A percentile compares a stretch with the other conserved stretches of the same genome.
These are phyloP conservation scores for Medicago truncatula DNA, from an alignment of 306 rosid species.

Conservation along the genomic window MtrunA17r5.0-ANR NC_053043.1:4538501-4539000, in stretches of 20 bases:
- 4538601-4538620: conserved; percentile 13
- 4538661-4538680: conserved; percentile 65
- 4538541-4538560: conserved; percentile 93
- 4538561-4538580: conserved; percentile 70
- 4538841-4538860: conserved; percentile 94
- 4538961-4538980: conserved; percentile 16
- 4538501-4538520: conserved; percentile 57
- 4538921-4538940: conserved; percentile 19
- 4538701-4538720: conserved; percentile 94
- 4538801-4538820: conserved; percentile 21
- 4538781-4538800: conserved; percentile 28
- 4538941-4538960: conserved; percentile 23
- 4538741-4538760: conserved; percentile 93
- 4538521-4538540: conserved; percentile 78
- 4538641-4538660: conserved; percentile 35
- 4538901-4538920: conserved; percentile 31
- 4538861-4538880: conserved; percentile 96
- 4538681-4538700: conserved; percentile 82
- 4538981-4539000: conserved; percentile 1
- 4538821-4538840: conserved; percentile 52
- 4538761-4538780: conserved; percentile 33
- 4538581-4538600: conserved; percentile 20
- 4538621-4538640: conserved; percentile 31
- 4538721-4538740: conserved; percentile 96
- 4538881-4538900: conserved; percentile 89